A percentile compares a stretch with the other conserved stretches of the same genome.
phyloP scores from a whole-genome alignment of 2,329 filamentous ascomycete genomes.

The Remersonia thermophila region DNA sequence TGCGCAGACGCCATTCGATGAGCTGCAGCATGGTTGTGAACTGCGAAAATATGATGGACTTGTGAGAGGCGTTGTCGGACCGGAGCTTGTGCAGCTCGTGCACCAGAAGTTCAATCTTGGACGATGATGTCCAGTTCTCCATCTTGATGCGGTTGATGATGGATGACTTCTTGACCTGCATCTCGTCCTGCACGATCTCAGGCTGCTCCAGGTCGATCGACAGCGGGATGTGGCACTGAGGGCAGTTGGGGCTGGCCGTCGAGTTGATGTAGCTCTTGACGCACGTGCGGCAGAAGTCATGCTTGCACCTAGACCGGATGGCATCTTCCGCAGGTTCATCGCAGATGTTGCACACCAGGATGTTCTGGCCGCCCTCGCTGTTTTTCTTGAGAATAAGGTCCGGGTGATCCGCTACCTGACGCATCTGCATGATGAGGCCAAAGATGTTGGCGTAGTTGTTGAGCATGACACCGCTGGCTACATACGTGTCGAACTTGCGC shows the following conservation, averaged over 20 bases:
- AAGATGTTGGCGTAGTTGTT: constrained; percentile 99
- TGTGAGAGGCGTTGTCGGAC: constrained; percentile 84
- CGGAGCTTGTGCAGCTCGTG: constrained; percentile 88
- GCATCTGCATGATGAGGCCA: constrained; percentile 98
- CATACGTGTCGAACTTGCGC: constrained; percentile 89
- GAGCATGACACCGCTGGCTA: constrained; percentile 82
- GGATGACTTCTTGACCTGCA: constrained; percentile 79
- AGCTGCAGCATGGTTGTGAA: constrained; percentile 96
- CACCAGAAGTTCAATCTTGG: constrained; percentile 92
- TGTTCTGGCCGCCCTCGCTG: constrained; percentile 72
- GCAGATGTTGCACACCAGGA: constrained; percentile 86
- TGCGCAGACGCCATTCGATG: constrained; percentile 89
- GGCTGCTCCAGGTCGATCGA: constrained; percentile 90
- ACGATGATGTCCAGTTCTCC: constrained; percentile 97
- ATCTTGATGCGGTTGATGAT: constrained; percentile 99
- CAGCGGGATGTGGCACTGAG: constrained; percentile 79
- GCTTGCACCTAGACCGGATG: constrained; percentile 80
- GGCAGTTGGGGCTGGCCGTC: constrained; percentile 68
- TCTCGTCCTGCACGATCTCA: constrained; percentile 85
- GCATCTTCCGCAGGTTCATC: constrained; percentile 94
- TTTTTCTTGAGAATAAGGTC: constrained; percentile 88
- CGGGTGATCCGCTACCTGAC: constrained; percentile 91
- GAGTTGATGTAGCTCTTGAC: constrained; percentile 70
- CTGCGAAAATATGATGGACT: constrained; percentile 95
- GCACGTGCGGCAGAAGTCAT: constrained; percentile 80